Percentiles rank a stretch among this genome's conserved stretches.
These are phyloP conservation scores for Pelargonium citronellum DNA, from an alignment of 441 rosid species.

Conservation along the genomic window DNA sequence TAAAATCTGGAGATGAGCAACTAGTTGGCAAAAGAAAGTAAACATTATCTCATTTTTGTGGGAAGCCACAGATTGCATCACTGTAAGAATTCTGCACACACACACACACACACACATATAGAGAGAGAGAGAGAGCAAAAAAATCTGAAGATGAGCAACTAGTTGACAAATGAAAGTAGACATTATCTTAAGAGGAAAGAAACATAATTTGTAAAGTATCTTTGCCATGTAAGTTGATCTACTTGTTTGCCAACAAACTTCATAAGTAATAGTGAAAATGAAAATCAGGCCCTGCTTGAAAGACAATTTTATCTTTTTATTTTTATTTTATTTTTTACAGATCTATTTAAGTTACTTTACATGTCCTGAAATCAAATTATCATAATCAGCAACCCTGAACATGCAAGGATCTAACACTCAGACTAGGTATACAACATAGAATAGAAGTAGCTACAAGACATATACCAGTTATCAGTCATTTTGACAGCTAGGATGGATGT, in stretches of 20 bases:
- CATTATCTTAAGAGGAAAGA: neutral
- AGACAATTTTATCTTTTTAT: too few species aligned
- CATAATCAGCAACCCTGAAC: neutral
- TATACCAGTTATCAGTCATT: neutral
- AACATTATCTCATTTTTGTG: neutral
- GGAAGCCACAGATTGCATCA: too few species aligned
- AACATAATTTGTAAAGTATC: neutral
- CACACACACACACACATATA: too few species aligned
- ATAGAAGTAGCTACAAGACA: neutral
- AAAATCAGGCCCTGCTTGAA: neutral
- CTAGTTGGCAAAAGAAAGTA: neutral
- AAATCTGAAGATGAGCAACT: conserved; percentile 15
- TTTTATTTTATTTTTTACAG: neutral
- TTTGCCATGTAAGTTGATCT: neutral
- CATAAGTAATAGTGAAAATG: neutral
- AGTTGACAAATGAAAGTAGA: neutral
- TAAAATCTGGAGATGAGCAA: conserved; percentile 15
- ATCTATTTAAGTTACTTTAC: neutral
- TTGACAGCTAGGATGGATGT: neutral
- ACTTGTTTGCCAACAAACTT: neutral
- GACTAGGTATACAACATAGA: neutral
- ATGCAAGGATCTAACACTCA: neutral
- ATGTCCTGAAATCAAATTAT: neutral
- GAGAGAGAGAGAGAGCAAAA: conserved; percentile 12
- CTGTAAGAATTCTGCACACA: too few species aligned